Base-by-base conservation (phyloP, 83 land plant genomes). In the Thuja plicata region DNA sequence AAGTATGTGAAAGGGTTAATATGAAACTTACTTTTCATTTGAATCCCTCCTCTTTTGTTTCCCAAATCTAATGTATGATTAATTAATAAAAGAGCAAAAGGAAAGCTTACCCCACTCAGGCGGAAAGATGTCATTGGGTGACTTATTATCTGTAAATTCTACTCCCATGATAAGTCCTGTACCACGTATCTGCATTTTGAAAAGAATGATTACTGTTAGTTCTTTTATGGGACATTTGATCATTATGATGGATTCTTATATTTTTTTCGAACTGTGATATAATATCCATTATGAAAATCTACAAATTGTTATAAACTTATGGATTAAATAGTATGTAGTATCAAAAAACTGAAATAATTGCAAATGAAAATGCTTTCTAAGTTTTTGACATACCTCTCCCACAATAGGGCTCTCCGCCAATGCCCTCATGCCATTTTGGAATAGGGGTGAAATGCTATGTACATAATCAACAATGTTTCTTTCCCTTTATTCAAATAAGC, bases 331-430 rank as follows among this genome's bases (percentile, higher is more conserved):
- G 19, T 86, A 2, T 82, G 8, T 81, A 1, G 84, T 52, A 88
- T 86, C n/a, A 81, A 45, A 46, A 40, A 35, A 13, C n/a, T 17
- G 46, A 45, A 37, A 90, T 34, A 34, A 66, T 35, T 87, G 24
- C 21, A 27, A 50, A 16, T 7, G 76, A 37, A 71, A 40, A 89
- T 41, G 89, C 43, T 88, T 34, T 21, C 15, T 57, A 90, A 57
- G 52, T 88, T 48, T 21, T 38, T 79, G 83, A 57, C 48, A 60
- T 92, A 98, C 99, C 97, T 98, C 99, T 82, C 99, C 99, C 89
- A 98, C 87, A 73, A 98, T 94, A 13, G 99, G 99, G 91, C 99
- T 98, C 70, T 88, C 93, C 57, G 96, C 90, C 57, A 95, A 94
- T 37, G 94, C 91, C 89, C 92, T 92, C 62, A 98, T 66, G 54